Percentiles rank a stretch among this genome's conserved stretches.
Conservation (phyloP, 805 yeast genomes). For the Geotrichum ghanense region DNA sequence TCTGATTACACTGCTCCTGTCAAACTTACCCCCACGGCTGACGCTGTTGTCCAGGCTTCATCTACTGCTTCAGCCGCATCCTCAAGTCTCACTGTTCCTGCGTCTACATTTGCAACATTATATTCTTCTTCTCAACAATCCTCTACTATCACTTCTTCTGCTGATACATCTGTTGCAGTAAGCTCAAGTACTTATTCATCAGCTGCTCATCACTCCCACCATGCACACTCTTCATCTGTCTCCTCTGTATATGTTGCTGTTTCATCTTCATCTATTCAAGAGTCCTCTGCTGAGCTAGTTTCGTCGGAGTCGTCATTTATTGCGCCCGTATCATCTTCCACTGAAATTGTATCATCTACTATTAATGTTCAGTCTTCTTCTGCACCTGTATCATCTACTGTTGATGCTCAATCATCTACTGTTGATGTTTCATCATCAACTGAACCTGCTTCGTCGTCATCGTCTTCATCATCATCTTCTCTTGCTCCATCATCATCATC, state of each 20-base stretch:
- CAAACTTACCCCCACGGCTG: background rate
- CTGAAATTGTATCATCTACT: background rate
- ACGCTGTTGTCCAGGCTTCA: background rate
- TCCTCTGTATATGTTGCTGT: constrained; percentile 3
- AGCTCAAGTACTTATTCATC: constrained; percentile 1
- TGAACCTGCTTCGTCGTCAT: background rate
- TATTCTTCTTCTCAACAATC: background rate
- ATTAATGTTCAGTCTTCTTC: constrained; percentile 1
- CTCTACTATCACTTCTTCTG: background rate
- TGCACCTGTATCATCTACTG: constrained; percentile 1
- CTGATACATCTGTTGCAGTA: background rate
- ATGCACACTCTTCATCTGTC: constrained; percentile 5
- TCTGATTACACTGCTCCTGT: background rate
- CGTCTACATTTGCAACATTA: background rate
- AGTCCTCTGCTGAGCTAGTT: constrained; percentile 1
- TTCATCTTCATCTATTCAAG: background rate
- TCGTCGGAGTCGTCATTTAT: constrained; percentile 2
- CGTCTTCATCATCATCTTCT: constrained; percentile 1
- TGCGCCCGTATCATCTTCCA: background rate
- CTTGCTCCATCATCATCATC: background rate
- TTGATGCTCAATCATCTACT: too few relatives aligned
- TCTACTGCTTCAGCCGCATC: background rate
- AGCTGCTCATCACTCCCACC: too few relatives aligned
- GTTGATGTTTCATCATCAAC: background rate
- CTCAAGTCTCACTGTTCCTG: background rate